These are phyloP conservation scores for Raffaelea albimanens DNA, from an alignment of 2,329 filamentous ascomycete genomes.

Conservation along the genomic window DNA sequence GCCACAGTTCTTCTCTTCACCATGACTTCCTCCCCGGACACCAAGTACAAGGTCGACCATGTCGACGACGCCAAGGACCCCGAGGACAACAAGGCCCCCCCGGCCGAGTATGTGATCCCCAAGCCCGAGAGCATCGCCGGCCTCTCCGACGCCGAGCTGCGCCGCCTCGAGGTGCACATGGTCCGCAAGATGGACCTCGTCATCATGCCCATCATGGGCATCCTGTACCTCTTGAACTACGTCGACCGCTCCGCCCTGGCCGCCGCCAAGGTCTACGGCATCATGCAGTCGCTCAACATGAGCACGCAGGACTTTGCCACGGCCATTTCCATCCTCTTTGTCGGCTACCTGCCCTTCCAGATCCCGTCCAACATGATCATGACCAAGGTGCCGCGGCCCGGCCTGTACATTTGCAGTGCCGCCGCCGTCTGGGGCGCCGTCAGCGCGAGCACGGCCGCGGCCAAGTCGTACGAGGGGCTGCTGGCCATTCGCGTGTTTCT, in stretches of 20 bases:
- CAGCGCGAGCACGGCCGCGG: slow-evolving; percentile 23
- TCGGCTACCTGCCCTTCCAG: slow-evolving; percentile 54
- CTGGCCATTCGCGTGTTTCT: slow-evolving; percentile 26
- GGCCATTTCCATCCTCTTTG: slow-evolving; percentile 51
- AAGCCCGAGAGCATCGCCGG: slow-evolving; percentile 6
- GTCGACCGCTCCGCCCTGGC: slow-evolving; percentile 11
- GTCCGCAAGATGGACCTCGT: slow-evolving; percentile 12
- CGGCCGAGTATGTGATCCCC: not conserved
- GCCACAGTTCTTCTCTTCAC: not conserved
- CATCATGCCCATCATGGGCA: slow-evolving; percentile 7
- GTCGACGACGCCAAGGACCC: not conserved
- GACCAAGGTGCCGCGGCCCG: slow-evolving; percentile 8
- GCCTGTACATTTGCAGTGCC: slow-evolving; percentile 18
- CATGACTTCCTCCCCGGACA: not conserved
- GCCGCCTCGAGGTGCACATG: slow-evolving; percentile 3
- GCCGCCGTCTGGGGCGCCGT: slow-evolving; percentile 22
- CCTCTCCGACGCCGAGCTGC: slow-evolving; percentile 6
- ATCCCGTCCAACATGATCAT: slow-evolving; percentile 45
- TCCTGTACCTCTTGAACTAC: slow-evolving; percentile 12
- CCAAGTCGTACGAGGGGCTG: slow-evolving; percentile 22
- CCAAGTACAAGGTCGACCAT: not conserved
- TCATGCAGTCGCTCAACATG: slow-evolving; percentile 9
- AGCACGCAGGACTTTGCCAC: slow-evolving; percentile 45
- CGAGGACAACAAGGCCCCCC: slow-evolving; percentile 1
- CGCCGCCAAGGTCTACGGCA: slow-evolving; percentile 10